These are phyloP conservation scores for Cyclospora cayetanensis DNA, from an alignment of 169 alveolate genomes.

Conservation along the genomic window DNA sequence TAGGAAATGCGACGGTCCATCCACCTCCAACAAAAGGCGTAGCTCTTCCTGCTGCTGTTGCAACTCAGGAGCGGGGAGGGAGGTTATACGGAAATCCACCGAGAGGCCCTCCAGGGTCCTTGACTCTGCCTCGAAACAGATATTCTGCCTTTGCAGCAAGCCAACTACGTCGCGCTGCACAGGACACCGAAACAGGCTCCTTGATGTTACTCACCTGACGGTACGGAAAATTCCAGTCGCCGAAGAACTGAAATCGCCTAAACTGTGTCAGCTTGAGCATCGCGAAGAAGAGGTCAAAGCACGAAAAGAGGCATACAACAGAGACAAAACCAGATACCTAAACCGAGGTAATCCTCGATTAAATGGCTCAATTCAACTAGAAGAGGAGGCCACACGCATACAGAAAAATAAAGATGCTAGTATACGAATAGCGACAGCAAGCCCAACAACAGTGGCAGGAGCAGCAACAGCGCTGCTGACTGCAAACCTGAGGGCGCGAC, in stretches of 20 bases:
- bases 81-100: neutral
- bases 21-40: conserved; percentile 46
- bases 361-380: no score
- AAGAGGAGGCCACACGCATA: neutral
- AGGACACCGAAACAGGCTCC: no score
- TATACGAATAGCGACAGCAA: neutral
- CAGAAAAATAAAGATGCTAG: neutral
- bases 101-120: conserved; percentile 10
- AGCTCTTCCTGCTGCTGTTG: conserved; percentile 33
- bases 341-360: no score
- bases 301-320: no score
- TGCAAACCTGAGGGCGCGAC: neutral
- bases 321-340: no score
- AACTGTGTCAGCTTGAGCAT: no score
- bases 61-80: neutral
- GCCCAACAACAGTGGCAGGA: neutral
- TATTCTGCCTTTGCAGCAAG: conserved; percentile 42
- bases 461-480: neutral
- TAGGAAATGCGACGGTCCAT: conserved; percentile 13
- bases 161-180: conserved; percentile 47
- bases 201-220: no score
- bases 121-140: conserved; percentile 10
- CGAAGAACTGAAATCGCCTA: no score
- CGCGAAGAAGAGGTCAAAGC: no score
- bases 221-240: no score